phyloP scores from a whole-genome alignment of 2,329 filamentous ascomycete genomes.

The Ascomycota sp. region DNA sequence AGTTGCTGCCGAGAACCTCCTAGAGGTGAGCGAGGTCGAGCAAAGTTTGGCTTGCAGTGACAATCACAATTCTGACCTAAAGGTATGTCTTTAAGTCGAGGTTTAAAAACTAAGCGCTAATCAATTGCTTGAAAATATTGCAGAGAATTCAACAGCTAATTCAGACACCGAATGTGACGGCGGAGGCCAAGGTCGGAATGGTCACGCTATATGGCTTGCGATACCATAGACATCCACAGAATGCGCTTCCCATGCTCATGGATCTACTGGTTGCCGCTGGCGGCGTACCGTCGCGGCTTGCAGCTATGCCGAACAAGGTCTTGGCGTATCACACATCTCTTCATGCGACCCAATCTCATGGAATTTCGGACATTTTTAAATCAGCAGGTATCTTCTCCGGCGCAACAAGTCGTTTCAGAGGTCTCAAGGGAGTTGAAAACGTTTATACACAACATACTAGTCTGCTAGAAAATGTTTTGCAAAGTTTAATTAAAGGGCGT shows the following conservation, averaged over 20 bases:
- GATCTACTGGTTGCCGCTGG: conserved; percentile 73
- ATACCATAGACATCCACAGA: conserved; percentile 73
- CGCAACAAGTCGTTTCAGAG: conserved; percentile 74
- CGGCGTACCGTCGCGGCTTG: conserved; percentile 54
- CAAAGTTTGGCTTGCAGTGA: conserved; percentile 95
- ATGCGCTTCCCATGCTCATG: conserved; percentile 63
- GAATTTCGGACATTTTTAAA: conserved; percentile 83
- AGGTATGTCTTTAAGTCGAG: conserved; percentile 28
- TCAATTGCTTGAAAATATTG: not conserved
- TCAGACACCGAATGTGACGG: conserved; percentile 53
- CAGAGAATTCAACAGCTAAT: conserved; percentile 74
- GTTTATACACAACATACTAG: conserved; percentile 97
- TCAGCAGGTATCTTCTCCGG: conserved; percentile 78
- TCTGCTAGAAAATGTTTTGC: conserved; percentile 65
- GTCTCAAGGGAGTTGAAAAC: conserved; percentile 92
- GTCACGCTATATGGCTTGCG: conserved; percentile 90
- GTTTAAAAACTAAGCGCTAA: not conserved
- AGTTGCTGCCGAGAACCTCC: conserved; percentile 64
- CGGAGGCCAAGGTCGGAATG: conserved; percentile 70
- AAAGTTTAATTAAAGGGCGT: conserved; percentile 82
- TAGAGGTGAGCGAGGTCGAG: conserved; percentile 95
- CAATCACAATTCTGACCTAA: conserved; percentile 80
- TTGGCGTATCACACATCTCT: conserved; percentile 74
- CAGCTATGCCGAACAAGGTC: conserved; percentile 64
- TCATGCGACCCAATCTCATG: conserved; percentile 55